phyloP scores from a whole-genome alignment of 108 stramenopile genomes.

The Skeletonema grethae region DNA sequence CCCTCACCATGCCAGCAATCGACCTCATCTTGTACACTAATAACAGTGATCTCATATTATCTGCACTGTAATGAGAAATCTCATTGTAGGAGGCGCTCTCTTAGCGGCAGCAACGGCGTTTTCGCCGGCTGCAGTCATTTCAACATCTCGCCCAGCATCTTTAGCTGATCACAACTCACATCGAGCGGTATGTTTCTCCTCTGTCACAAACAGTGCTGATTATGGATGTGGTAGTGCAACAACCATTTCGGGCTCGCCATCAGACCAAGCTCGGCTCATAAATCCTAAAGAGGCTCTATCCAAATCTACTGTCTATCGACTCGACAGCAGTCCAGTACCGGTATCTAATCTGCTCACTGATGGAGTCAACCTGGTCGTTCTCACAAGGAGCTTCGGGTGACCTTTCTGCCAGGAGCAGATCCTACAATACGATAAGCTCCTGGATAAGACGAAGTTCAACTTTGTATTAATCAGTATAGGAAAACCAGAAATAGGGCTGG shows the following conservation, averaged over 20 bases:
- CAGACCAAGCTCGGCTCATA: conserved; percentile 32
- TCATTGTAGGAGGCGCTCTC: not conserved
- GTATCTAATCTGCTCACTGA: conserved; percentile 19
- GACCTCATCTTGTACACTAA: no score
- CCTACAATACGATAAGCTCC: conserved; percentile 71
- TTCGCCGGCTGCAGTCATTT: not conserved
- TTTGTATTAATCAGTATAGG: conserved; percentile 72
- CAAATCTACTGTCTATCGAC: conserved; percentile 30
- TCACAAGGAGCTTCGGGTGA: conserved; percentile 77
- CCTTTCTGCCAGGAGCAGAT: conserved; percentile 87
- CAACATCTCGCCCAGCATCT: not conserved
- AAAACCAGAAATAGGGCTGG: conserved; percentile 58
- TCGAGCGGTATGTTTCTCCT: not conserved
- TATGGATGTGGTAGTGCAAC: conserved; percentile 27
- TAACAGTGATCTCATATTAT: no score
- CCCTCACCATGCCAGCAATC: no score
- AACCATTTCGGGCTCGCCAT: conserved; percentile 43
- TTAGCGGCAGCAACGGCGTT: not conserved
- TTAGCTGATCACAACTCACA: not conserved
- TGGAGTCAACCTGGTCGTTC: conserved; percentile 57
- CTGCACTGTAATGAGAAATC: not conserved
- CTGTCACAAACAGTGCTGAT: not conserved
- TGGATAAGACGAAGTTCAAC: conserved; percentile 39
- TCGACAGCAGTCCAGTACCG: conserved; percentile 49
- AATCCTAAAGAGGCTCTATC: conserved; percentile 55